phyloP scores from a whole-genome alignment of 78 protist species.

The Dictyostelium intermedium region DNA sequence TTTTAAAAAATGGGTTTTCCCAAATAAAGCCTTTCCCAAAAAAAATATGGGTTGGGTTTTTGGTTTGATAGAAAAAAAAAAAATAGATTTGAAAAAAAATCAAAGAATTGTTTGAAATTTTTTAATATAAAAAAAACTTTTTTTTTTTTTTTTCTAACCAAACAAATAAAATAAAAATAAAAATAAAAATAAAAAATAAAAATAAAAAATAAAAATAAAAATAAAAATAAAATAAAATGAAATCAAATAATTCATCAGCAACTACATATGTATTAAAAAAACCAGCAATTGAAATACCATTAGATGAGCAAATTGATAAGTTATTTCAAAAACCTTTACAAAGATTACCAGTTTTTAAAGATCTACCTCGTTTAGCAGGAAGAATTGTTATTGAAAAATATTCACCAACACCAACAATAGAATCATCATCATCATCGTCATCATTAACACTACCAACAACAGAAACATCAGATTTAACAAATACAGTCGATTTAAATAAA shows the following conservation, averaged over 20 bases:
- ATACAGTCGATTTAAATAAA: not conserved
- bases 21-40: not conserved
- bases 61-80: no score
- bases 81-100: no score
- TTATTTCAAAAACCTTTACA: not conserved
- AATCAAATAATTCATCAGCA: not conserved
- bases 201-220: not conserved
- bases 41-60: not conserved
- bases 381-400: slow-evolving; percentile 14
- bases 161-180: no score
- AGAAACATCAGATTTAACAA: not conserved
- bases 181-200: not conserved
- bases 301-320: not conserved
- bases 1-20: not conserved
- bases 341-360: slow-evolving; percentile 60
- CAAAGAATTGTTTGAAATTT: not conserved
- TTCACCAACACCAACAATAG: not conserved
- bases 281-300: slow-evolving; percentile 11
- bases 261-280: not conserved
- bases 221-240: not conserved
- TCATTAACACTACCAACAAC: not conserved
- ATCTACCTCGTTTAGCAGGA: slow-evolving; percentile 66
- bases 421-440: not conserved
- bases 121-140: not conserved
- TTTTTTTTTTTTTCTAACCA: no score